Evolutionary conservation across 495 filamentous ascomycete species (phyloP), one percentile per base, ranked within the genome.

Genomic region (Xylaria nigripes): DNA sequence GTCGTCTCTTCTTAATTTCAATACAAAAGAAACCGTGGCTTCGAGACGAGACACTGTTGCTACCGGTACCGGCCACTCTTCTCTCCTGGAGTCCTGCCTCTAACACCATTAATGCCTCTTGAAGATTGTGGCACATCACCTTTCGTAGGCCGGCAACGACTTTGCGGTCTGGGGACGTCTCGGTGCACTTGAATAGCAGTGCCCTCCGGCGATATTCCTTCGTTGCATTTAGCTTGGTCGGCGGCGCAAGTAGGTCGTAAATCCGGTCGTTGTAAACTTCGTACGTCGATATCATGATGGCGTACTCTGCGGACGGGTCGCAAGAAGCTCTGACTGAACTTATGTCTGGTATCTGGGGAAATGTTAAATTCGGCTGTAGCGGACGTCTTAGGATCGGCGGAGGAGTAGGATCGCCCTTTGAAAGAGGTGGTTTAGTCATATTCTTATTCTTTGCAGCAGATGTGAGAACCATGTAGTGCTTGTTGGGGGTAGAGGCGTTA

Each of bases 191-290:
- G 78, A 95, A 96, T 0, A 92, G 74, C 22, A 96, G 71, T 0
- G 86, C 83, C 7, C 88, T 80, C 47, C 90, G 77, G 45, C 85
- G 76, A 43, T 76, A 76, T 50, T 90, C 85, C 67, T 91, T 91
- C 40, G 71, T 78, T 6, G 70, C 68, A 16, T 69, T 70, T 10
- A 65, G 68, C 52, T 70, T 73, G 46, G 68, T 61, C 10, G 77
- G 70, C 1, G 78, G 75, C 1, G 86, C 84, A 1, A 98, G 71
- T 2, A 98, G 82, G 63, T 98, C 93, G 61, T 93, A 98, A 48
- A 98, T 96, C 12, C 92, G 84, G 68, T 98, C 93, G 68, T 97
- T 97, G 73, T 98, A 96, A 16, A 98, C 93, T 70, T 98, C 94
- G 70, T 96, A 98, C 93, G 97, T 98, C 16, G 89, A 95, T 1